Evolutionary conservation across 805 yeast genomes (phyloP).

Genomic region (Kuraishia borneana): DNA sequence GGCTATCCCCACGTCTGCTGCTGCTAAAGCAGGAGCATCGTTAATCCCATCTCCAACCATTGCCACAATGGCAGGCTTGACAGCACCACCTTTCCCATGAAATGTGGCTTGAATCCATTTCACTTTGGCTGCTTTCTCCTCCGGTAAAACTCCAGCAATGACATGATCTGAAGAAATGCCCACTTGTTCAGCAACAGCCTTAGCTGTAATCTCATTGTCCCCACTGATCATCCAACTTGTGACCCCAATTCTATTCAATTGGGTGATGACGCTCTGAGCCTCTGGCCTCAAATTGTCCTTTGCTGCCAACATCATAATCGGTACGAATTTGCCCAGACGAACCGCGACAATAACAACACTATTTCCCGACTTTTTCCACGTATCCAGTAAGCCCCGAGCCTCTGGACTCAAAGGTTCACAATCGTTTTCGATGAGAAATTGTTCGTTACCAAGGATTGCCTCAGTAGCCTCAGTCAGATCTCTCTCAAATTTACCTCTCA

Average conservation of each 20-base stretch:
- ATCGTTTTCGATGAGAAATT: constrained; percentile 36
- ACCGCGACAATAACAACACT: constrained; percentile 50
- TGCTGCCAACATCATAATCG: constrained; percentile 41
- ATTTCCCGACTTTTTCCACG: constrained; percentile 56
- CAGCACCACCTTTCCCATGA: constrained; percentile 9
- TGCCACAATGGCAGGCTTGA: constrained; percentile 33
- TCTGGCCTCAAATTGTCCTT: constrained; percentile 54
- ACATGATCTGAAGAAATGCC: constrained; percentile 43
- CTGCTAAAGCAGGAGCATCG: constrained; percentile 71
- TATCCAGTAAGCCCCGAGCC: constrained; percentile 22
- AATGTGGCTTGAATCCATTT: constrained; percentile 39
- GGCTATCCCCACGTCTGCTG: constrained; percentile 72
- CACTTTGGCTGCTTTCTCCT: constrained; percentile 55
- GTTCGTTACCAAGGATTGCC: constrained; percentile 51
- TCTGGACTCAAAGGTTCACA: constrained; percentile 21
- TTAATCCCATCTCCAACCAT: constrained; percentile 83
- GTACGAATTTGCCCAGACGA: constrained; percentile 21
- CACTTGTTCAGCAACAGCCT: constrained; percentile 50
- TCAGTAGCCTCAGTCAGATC: constrained; percentile 14
- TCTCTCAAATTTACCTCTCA: constrained; percentile 30
- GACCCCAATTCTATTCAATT: constrained; percentile 28
- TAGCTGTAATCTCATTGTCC: constrained; percentile 57
- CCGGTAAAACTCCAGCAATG: constrained; percentile 64
- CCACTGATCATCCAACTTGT: constrained; percentile 73
- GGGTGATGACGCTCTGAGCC: constrained; percentile 36